Base-by-base conservation (phyloP, 192 early-diverging fungal genomes). In the Coemansia sp. region DNA sequence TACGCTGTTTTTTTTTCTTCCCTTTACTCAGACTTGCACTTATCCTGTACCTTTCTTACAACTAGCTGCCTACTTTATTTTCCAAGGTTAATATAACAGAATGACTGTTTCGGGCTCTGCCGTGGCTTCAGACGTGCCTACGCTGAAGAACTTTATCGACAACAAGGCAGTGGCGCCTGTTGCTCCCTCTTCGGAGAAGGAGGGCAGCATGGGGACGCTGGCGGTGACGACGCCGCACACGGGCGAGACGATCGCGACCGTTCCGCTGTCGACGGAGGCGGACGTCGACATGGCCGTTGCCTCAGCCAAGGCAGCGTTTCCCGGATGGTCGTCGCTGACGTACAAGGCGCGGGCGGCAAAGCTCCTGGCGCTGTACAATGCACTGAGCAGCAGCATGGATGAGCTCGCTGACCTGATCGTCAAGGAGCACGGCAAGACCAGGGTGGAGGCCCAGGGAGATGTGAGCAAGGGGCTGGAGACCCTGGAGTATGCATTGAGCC, bases 361-460 rank as follows among this genome's bases (percentile, higher is more conserved):
- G 45, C 64, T 91, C 53, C 75, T 91, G 55, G 58, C 78, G 7
- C 82, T 88, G 69, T 84, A 90, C 68, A 69, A 81, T 9, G 53
- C 69, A 10, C 63, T 91, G 28, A 68, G 77, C 20, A 81, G 66
- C 65, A 82, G 88, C 68, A 59, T 65, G 0, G 85, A 87, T 11
- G 86, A 93, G 67, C 78, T 93, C 14, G 88, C 85, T 0, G 86
- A 83, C 46, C 68, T 92, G 58, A 85, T 93, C 11, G 89, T 87
- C 23, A 67, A 77, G 24, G 91, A 93, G 68, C 90, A 93, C 61
- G 91, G 91, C 64, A 93, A 93, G 82, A 92, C 83, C 48, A 79
- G 78, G 63, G 68, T 80, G 0, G 91, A 93, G 67, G 90, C 90
- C 8, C 47, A 83, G 18, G 87, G 83, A 30, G 91, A 91, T 60